Evolutionary conservation across 2,329 filamentous ascomycete genomes (phyloP).

Genomic region (Pseudogymnoascus sp.): DNA sequence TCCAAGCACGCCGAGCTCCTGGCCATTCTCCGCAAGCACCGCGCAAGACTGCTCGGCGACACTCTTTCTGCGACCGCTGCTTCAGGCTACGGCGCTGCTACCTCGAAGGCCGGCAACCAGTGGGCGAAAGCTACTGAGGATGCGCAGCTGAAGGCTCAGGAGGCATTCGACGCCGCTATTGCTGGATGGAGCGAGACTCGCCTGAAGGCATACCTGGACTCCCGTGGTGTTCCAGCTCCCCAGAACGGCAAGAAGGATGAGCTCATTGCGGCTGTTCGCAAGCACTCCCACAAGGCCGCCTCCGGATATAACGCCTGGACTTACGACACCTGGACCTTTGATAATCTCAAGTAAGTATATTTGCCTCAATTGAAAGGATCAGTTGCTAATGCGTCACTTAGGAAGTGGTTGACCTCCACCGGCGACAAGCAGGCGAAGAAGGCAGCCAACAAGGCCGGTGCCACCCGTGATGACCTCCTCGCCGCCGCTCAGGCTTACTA

Average conservation of each 20-base stretch:
- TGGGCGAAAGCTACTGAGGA: slow-evolving; percentile 70
- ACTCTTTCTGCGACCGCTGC: slow-evolving; percentile 50
- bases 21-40: slow-evolving; percentile 82
- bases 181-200: slow-evolving; percentile 66
- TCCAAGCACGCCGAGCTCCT: slow-evolving; percentile 85
- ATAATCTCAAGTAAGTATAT: slow-evolving; percentile 54
- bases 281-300: slow-evolving; percentile 63
- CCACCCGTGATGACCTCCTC: slow-evolving; percentile 66
- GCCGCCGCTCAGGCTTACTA: slow-evolving; percentile 57
- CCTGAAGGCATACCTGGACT: slow-evolving; percentile 71
- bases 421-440: slow-evolving; percentile 51
- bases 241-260: slow-evolving; percentile 65
- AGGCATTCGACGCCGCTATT: slow-evolving; percentile 59
- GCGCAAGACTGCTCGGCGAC: slow-evolving; percentile 63
- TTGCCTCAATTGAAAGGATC: not conserved
- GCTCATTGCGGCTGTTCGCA: slow-evolving; percentile 66
- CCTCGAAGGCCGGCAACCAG: slow-evolving; percentile 66
- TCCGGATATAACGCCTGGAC: slow-evolving; percentile 66
- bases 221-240: slow-evolving; percentile 68
- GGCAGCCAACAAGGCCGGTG: slow-evolving; percentile 53
- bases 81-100: slow-evolving; percentile 60
- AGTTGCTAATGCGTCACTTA: not conserved
- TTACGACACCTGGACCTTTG: slow-evolving; percentile 68
- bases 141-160: slow-evolving; percentile 52
- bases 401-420: slow-evolving; percentile 43